Percentiles rank a stretch among this genome's conserved stretches.
Evolutionary conservation across 192 early-diverging fungal species (phyloP).

Genomic region (Paraglomus occultum): DNA sequence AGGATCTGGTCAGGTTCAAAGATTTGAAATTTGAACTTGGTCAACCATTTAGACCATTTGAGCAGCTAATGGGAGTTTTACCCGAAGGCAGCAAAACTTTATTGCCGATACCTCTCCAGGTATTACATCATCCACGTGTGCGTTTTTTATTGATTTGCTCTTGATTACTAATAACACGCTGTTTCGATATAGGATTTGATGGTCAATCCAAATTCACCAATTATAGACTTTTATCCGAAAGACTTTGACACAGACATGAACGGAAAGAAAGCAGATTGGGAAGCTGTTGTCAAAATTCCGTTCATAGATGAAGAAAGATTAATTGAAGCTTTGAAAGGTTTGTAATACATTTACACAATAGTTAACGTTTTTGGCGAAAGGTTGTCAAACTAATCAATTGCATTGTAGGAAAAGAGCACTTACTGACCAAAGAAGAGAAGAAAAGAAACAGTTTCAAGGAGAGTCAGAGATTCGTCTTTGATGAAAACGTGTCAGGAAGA

Average conservation of each 20-base stretch:
- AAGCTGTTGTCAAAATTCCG: conserved; percentile 96
- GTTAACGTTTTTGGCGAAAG: neutral
- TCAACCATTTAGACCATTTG: conserved; percentile 89
- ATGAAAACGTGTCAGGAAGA: conserved; percentile 29
- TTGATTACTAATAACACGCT: neutral
- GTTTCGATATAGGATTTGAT: conserved; percentile 63
- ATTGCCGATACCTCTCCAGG: conserved; percentile 76
- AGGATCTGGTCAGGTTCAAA: conserved; percentile 51
- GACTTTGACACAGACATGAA: conserved; percentile 94
- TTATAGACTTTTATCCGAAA: conserved; percentile 92
- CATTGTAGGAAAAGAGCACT: conserved; percentile 52
- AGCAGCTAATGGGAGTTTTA: conserved; percentile 99
- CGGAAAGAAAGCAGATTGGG: conserved; percentile 98
- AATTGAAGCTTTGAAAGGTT: conserved; percentile 68
- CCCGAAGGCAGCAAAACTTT: conserved; percentile 82
- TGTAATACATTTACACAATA: neutral
- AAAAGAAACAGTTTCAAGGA: conserved; percentile 59
- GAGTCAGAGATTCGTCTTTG: conserved; percentile 65
- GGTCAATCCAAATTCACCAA: conserved; percentile 78
- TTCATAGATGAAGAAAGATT: conserved; percentile 95
- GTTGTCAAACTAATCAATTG: too few relatives aligned
- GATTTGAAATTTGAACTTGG: conserved; percentile 77
- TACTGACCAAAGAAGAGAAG: conserved; percentile 57
- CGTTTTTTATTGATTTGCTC: neutral
- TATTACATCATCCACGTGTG: conserved; percentile 13